Evolutionary conservation across 73 alveolate genomes (phyloP).

Genomic region (Paramecium primaurelia): DNA sequence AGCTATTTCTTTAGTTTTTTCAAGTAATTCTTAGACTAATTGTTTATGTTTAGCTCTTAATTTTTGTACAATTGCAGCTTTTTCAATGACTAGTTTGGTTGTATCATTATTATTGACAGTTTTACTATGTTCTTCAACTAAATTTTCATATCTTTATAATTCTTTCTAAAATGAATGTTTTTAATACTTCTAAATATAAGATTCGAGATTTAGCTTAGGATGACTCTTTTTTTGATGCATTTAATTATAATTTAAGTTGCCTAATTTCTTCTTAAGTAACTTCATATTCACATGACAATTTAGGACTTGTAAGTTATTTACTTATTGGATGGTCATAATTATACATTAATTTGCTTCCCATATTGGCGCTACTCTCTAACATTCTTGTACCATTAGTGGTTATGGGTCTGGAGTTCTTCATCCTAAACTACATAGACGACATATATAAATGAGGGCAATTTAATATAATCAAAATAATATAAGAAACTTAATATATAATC

Average conservation of each 20-base stretch:
- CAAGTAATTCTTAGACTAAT: constrained; percentile 38
- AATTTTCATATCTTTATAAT: constrained; percentile 6
- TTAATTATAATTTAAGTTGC: background rate
- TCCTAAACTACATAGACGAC: constrained; percentile 8
- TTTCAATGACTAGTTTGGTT: background rate
- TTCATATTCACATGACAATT: background rate
- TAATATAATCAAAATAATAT: background rate
- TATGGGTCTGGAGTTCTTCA: constrained; percentile 13
- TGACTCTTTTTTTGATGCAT: background rate
- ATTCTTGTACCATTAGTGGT: background rate
- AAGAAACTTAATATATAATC: background rate
- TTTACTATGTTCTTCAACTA: constrained; percentile 2
- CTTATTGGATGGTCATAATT: background rate
- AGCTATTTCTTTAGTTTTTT: constrained; percentile 14
- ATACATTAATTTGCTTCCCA: background rate
- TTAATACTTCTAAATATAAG: background rate
- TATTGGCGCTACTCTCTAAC: background rate
- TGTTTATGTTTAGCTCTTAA: background rate
- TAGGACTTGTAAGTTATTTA: background rate
- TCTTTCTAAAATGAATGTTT: background rate
- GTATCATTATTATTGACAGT: background rate
- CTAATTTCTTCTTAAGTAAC: background rate
- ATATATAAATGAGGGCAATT: background rate
- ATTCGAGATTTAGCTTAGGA: background rate
- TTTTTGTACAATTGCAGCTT: background rate